Percentiles rank a stretch among this genome's conserved stretches.
These are phyloP conservation scores for Trichoderma endophyticum DNA, from an alignment of 2,329 filamentous ascomycete species.

Conservation along the genomic window DNA sequence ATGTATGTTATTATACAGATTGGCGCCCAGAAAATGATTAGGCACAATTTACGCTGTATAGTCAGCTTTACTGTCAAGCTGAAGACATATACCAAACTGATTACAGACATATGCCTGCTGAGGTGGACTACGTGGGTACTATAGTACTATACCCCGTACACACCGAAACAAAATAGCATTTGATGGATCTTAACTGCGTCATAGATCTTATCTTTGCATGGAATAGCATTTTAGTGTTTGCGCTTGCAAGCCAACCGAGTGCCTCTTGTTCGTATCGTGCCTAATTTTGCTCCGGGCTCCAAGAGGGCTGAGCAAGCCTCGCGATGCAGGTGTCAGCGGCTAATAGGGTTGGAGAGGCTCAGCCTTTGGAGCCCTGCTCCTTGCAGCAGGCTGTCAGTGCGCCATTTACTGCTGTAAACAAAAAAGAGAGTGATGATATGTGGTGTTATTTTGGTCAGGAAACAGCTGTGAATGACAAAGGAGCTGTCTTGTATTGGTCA, in stretches of 20 bases:
- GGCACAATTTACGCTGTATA: neutral
- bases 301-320: conserved; percentile 9
- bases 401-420: neutral
- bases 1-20: neutral
- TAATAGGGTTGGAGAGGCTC: neutral
- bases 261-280: neutral
- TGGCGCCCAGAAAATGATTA: neutral
- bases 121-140: neutral
- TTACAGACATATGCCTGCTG: neutral
- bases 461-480: neutral
- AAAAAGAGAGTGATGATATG: neutral
- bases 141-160: neutral
- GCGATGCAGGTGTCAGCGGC: neutral
- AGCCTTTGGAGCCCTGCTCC: neutral
- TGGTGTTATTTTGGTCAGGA: neutral
- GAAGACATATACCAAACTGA: neutral
- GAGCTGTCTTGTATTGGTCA: neutral
- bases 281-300: neutral
- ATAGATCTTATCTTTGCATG: neutral
- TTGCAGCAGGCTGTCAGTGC: neutral
- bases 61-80: neutral
- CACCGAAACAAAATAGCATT: neutral
- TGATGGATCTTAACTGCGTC: neutral
- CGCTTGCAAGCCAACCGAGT: neutral
- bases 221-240: neutral